A percentile compares a stretch with the other conserved stretches of the same genome.
phyloP scores from a whole-genome alignment of 495 filamentous ascomycete genomes.

The Hypoxylon crocopeplum region DNA sequence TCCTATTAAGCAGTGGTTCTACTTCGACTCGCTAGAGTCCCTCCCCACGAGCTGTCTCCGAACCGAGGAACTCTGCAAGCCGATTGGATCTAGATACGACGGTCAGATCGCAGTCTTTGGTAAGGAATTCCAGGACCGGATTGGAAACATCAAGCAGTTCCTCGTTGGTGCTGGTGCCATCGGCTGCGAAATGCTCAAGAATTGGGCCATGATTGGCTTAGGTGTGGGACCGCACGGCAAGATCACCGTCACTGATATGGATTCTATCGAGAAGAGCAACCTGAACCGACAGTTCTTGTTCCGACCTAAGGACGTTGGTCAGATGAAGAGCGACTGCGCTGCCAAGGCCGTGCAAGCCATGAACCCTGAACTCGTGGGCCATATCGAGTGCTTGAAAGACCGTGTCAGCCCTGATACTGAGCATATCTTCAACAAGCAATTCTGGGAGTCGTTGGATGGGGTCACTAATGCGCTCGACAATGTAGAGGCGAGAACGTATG shows the following conservation, averaged over 20 bases:
- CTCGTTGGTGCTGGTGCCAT: slow-evolving; percentile 97
- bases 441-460: slow-evolving; percentile 89
- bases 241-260: slow-evolving; percentile 95
- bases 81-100: slow-evolving; percentile 84
- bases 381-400: slow-evolving; percentile 85
- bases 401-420: slow-evolving; percentile 93
- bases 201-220: slow-evolving; percentile 99
- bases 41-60: slow-evolving; percentile 75
- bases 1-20: slow-evolving; percentile 90
- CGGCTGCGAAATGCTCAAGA: slow-evolving; percentile 99
- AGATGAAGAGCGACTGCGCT: slow-evolving; percentile 96
- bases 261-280: slow-evolving; percentile 98
- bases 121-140: slow-evolving; percentile 89
- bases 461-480: slow-evolving; percentile 99
- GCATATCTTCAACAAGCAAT: slow-evolving; percentile 91
- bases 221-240: slow-evolving; percentile 86
- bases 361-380: slow-evolving; percentile 89
- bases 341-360: slow-evolving; percentile 86
- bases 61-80: slow-evolving; percentile 87
- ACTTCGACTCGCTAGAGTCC: slow-evolving; percentile 97
- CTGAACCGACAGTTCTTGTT: slow-evolving; percentile 98
- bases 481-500: slow-evolving; percentile 95
- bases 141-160: slow-evolving; percentile 88
- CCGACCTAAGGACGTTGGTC: slow-evolving; percentile 90
- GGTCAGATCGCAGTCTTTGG: slow-evolving; percentile 98